Conservation (phyloP, 225 moss, liverwort and hornwort species). For the Pseudoscleropodium purum region DNA sequence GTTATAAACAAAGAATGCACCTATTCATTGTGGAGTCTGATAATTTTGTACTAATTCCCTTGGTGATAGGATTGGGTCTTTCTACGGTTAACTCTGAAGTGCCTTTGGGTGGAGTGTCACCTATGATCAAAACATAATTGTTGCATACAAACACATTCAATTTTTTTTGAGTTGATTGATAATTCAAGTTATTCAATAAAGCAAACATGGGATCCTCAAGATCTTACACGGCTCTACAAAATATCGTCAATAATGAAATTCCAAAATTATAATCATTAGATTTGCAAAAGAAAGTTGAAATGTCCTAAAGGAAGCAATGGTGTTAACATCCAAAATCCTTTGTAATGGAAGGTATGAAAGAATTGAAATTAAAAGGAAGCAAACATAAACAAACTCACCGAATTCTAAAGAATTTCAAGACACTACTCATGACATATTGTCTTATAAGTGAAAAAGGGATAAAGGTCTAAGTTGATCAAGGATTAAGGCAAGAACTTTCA, state of each 20-base stretch:
- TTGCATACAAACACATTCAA: background rate
- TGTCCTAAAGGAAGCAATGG: fast-evolving
- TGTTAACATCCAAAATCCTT: background rate
- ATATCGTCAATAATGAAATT: background rate
- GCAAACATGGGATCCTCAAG: background rate
- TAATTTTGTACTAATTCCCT: background rate
- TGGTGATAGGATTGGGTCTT: background rate
- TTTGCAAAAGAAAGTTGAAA: background rate
- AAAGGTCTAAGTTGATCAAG: background rate
- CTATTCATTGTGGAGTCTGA: background rate
- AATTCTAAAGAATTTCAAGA: background rate
- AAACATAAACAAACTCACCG: background rate
- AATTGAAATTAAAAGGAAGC: background rate
- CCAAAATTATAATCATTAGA: background rate
- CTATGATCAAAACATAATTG: background rate
- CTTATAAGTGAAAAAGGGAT: background rate
- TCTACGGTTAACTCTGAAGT: background rate
- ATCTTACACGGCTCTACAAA: background rate
- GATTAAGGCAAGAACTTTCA: too few relatives aligned
- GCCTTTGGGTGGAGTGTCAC: background rate
- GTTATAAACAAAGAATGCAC: background rate
- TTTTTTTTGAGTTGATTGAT: background rate
- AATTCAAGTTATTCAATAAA: background rate
- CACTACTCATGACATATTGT: fast-evolving
- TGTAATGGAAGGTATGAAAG: background rate